Evolutionary conservation across 495 filamentous ascomycete genomes (phyloP).

Genomic region (Aspergillus cristatus): DNA sequence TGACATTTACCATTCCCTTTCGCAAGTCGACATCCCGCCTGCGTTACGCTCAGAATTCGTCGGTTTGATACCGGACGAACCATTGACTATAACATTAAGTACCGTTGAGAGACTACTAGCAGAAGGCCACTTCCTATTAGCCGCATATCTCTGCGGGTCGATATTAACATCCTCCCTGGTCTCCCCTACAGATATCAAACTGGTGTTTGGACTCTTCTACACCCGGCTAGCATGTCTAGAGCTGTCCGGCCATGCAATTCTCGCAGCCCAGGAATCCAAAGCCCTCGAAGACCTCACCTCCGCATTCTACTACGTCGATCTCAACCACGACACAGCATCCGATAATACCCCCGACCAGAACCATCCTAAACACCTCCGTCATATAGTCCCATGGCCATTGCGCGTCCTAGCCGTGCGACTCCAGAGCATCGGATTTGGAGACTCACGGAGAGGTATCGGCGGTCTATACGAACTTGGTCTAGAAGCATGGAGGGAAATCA

Average conservation of each 20-base stretch:
- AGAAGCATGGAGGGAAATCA: conserved; percentile 55
- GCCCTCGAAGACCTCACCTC: conserved; percentile 71
- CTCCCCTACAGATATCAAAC: conserved; percentile 44
- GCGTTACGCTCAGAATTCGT: conserved; percentile 47
- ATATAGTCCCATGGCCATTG: conserved; percentile 81
- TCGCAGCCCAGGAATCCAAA: conserved; percentile 82
- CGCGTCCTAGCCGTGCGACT: conserved; percentile 72
- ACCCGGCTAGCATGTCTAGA: conserved; percentile 75
- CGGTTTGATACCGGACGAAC: conserved; percentile 27
- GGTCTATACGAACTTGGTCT: conserved; percentile 79
- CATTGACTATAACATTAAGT: conserved; percentile 24
- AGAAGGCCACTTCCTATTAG: conserved; percentile 58
- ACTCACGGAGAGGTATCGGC: conserved; percentile 75
- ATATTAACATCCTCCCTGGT: conserved; percentile 38
- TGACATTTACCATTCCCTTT: conserved; percentile 71
- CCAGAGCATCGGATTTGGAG: conserved; percentile 74
- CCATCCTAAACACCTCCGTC: conserved; percentile 21
- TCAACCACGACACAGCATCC: conserved; percentile 8
- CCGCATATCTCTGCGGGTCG: conserved; percentile 33
- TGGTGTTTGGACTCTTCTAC: conserved; percentile 72
- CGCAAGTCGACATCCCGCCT: conserved; percentile 53
- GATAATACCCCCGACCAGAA: conserved; percentile 27
- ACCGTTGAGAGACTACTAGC: conserved; percentile 60
- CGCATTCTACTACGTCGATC: conserved; percentile 53
- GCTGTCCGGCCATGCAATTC: conserved; percentile 54